A percentile compares a stretch with the other conserved stretches of the same genome.
Conservation (phyloP, 1,284 basidiomycete genomes). For the Apiotrichum porosum region DNA sequence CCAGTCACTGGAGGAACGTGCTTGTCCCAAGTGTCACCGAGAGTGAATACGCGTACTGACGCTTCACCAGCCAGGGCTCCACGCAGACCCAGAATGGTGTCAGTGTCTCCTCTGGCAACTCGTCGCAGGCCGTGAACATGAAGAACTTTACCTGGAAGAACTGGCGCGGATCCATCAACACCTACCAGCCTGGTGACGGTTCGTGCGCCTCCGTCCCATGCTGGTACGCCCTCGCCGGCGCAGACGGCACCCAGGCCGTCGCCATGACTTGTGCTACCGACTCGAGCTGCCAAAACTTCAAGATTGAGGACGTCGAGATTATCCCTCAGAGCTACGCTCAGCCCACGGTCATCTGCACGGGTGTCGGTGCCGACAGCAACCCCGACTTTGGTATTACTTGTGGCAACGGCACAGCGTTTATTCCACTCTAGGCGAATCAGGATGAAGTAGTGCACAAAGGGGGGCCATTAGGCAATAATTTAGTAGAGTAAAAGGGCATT, state of each 20-base stretch:
- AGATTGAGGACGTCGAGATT: slow-evolving; percentile 27
- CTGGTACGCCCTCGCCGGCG: slow-evolving; percentile 38
- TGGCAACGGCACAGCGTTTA: slow-evolving; percentile 14
- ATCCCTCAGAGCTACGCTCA: slow-evolving; percentile 11
- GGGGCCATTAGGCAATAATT: too few relatives aligned
- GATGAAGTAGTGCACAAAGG: too few relatives aligned
- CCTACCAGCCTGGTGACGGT: slow-evolving; percentile 45
- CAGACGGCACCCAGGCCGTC: slow-evolving; percentile 35
- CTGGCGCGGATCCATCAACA: slow-evolving; percentile 50
- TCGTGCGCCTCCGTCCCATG: slow-evolving; percentile 43
- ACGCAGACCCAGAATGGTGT: slow-evolving; percentile 22
- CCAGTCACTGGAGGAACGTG: too few relatives aligned
- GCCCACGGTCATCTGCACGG: slow-evolving; percentile 14
- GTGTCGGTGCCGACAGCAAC: slow-evolving; percentile 14
- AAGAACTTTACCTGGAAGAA: slow-evolving; percentile 39
- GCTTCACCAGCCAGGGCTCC: slow-evolving; percentile 20
- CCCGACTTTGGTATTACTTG: slow-evolving; percentile 18
- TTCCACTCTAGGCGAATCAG: too few relatives aligned
- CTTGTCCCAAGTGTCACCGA: too few relatives aligned
- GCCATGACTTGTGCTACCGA: slow-evolving; percentile 35
- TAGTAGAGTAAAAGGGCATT: too few relatives aligned
- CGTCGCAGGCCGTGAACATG: slow-evolving; percentile 22
- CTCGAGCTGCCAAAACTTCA: slow-evolving; percentile 21
- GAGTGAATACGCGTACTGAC: too few relatives aligned
- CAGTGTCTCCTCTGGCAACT: background rate